phyloP scores from a whole-genome alignment of 495 filamentous ascomycete species.

The Neurospora sp. region DNA sequence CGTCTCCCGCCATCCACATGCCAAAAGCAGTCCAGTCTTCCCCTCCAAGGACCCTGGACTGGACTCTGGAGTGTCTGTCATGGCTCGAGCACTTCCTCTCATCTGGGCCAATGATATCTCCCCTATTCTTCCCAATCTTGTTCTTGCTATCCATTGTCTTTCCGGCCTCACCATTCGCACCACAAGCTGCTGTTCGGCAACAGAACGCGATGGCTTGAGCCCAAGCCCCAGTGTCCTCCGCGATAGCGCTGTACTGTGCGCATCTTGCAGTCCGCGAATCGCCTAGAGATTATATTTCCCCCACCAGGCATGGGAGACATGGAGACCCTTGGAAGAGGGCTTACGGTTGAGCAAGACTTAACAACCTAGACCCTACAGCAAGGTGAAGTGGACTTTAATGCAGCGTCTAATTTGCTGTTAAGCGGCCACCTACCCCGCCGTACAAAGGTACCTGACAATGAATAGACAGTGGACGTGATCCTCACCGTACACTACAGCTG shows the following conservation, averaged over 20 bases:
- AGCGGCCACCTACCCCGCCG: not conserved
- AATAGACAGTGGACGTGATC: slow-evolving; percentile 1
- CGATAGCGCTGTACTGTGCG: not conserved
- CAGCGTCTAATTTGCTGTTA: not conserved
- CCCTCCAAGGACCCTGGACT: not conserved
- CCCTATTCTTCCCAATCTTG: not conserved
- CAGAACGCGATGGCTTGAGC: not conserved
- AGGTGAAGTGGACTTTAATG: not conserved
- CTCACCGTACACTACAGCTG: not conserved
- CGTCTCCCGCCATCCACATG: not conserved
- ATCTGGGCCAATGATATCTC: not conserved
- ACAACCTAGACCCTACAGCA: not conserved
- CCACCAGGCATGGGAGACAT: not conserved
- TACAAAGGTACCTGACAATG: not conserved
- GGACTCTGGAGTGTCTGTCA: not conserved
- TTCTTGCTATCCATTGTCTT: not conserved
- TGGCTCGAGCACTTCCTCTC: not conserved
- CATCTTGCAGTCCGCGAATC: not conserved
- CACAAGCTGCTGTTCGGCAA: not conserved
- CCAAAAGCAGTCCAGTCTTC: not conserved
- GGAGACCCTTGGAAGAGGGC: not conserved
- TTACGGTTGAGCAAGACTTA: not conserved
- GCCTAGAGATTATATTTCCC: not conserved
- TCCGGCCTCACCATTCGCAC: not conserved
- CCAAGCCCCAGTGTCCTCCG: not conserved